A percentile compares a stretch with the other conserved stretches of the same genome.
Conservation (phyloP, 1,284 basidiomycete species). For the Nidula niveotomentosa region DNA sequence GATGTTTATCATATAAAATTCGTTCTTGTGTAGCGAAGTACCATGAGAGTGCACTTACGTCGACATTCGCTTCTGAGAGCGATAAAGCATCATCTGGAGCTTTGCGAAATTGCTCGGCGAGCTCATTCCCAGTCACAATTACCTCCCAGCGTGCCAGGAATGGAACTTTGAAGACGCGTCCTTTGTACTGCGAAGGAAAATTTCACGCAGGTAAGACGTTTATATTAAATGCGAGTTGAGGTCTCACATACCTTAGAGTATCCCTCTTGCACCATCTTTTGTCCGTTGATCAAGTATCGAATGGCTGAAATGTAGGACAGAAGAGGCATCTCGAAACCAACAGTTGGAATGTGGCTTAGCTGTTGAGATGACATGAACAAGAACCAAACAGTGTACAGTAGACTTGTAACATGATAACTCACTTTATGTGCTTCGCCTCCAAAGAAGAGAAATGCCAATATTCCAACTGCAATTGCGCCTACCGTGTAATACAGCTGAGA, state of each 20-base stretch:
- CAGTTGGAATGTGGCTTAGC: neutral
- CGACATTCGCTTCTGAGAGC: constrained; percentile 13
- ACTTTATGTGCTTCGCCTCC: no score
- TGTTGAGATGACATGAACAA: neutral
- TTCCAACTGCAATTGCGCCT: no score
- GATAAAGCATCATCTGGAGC: constrained; percentile 32
- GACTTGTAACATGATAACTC: no score
- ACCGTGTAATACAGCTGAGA: no score
- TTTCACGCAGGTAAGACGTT: neutral
- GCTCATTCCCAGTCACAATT: neutral
- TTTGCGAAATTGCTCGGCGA: neutral
- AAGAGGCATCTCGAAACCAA: neutral
- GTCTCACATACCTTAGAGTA: neutral
- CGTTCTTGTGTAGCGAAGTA: neutral
- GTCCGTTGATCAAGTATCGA: neutral
- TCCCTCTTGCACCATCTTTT: neutral
- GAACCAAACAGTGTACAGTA: no score
- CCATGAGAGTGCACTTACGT: constrained; percentile 12
- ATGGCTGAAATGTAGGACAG: neutral
- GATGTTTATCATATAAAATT: constrained; percentile 9
- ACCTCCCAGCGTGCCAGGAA: neutral
- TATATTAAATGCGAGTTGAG: neutral
- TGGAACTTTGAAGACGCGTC: neutral
- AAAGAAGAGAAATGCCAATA: no score
- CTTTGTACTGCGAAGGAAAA: neutral